Percentiles rank a stretch among this genome's conserved stretches.
Conservation (phyloP, 768 basidiomycete genomes). For the Rhodosporidiobolus sp. region DNA sequence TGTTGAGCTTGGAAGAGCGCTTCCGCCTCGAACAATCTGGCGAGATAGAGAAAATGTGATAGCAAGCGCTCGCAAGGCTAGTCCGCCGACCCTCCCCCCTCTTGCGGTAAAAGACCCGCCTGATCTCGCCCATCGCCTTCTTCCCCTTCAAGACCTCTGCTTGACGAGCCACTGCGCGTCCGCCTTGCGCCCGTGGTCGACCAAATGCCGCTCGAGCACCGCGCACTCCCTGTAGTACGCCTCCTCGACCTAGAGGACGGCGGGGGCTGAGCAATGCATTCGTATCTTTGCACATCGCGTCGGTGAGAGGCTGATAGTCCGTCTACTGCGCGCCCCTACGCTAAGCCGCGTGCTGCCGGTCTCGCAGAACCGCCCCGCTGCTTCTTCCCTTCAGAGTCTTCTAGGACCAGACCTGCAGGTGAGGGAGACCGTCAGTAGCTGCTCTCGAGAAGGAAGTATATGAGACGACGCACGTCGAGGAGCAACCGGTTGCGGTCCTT, state of each 20-base stretch:
- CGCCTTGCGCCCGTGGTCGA: not conserved
- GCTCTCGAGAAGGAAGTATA: not conserved
- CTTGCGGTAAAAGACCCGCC: no score
- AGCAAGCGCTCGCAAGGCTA: no score
- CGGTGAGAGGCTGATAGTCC: not conserved
- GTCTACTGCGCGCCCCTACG: not conserved
- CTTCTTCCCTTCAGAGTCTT: not conserved
- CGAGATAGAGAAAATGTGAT: no score
- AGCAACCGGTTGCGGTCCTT: conserved; percentile 81
- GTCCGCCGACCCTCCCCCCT: no score
- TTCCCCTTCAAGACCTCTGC: no score
- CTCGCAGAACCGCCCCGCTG: not conserved
- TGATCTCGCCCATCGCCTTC: no score
- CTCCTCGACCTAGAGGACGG: not conserved
- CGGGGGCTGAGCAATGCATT: not conserved
- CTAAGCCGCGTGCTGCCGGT: not conserved
- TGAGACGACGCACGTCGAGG: conserved; percentile 61
- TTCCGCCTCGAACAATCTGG: no score
- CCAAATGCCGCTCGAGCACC: not conserved
- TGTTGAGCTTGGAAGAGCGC: no score
- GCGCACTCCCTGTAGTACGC: not conserved
- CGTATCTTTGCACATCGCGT: not conserved
- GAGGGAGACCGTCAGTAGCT: no score
- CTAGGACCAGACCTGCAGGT: conserved; percentile 10
- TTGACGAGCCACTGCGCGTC: not conserved